Evolutionary conservation across 1,284 basidiomycete genomes (phyloP).

Genomic region (Ceratobasidium sp.): DNA sequence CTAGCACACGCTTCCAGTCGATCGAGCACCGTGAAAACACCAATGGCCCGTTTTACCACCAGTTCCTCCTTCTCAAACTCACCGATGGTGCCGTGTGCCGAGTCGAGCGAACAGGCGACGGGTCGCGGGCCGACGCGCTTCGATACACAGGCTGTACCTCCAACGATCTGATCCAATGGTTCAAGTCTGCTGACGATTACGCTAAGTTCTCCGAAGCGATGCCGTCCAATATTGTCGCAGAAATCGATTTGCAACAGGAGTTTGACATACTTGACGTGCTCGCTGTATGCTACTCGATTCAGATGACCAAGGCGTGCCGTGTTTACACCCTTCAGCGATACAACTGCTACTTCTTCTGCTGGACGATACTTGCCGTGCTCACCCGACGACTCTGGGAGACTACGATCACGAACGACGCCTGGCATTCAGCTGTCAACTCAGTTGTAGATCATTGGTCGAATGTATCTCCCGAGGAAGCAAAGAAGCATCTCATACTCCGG

Average conservation of each 20-base stretch:
- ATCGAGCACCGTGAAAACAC: not conserved
- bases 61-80: not conserved
- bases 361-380: not conserved
- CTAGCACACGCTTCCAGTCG: not conserved
- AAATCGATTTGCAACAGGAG: not conserved
- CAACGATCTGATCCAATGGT: conserved; percentile 9
- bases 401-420: not conserved
- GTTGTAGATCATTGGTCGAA: not conserved
- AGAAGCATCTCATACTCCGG: not conserved
- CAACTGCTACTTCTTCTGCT: conserved; percentile 14
- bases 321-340: conserved; percentile 13
- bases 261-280: not conserved
- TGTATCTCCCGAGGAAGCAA: not conserved
- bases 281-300: conserved; percentile 5
- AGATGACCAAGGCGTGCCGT: not conserved
- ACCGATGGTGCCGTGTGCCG: conserved; percentile 6
- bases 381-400: not conserved
- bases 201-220: no score
- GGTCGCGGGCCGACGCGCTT: not conserved
- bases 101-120: not conserved
- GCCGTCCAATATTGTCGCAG: not conserved
- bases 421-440: not conserved
- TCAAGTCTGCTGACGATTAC: not conserved
- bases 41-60: not conserved
- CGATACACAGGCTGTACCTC: not conserved